Evolutionary conservation across 1,139 yeast species (phyloP), one percentile per base, ranked within the genome.

Genomic region (Suhomyces terraborum): DNA sequence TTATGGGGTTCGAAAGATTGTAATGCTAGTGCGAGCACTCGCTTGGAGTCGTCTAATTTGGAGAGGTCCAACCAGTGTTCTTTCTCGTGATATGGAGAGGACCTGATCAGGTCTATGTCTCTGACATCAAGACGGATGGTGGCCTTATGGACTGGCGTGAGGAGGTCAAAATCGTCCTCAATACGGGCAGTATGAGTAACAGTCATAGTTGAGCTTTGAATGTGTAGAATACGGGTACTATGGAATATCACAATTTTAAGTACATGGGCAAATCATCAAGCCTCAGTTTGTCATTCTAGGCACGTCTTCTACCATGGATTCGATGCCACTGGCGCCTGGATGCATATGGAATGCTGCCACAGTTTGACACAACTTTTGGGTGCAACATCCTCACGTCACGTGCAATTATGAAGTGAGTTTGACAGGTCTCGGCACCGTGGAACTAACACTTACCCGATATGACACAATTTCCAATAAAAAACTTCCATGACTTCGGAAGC

Each of bases 41-140:
- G 45, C 38, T 59, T 56, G 17, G 52, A 55, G 6, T 47, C 46
- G 2, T 47, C 41, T 9, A 62, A 43, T 3, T 45, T 47, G 12
- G 48, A 42, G 20, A 64, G 41, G 12, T 59, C 54, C 8, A 64
- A 44, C 32, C 54, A 45, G 39, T 64, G 68, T 1, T 43, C 49
- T n/a, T 34, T 36, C 10, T 61, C 66, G 21, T 42, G 36, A 41
- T 62, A 64, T 3, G 69, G 69, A 16, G 66, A 61, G 4, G 67
- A 48, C 32, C 58, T 48, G 32, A 61, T 56, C 31, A 21, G 25
- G 19, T 30, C 33, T 9, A 44, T 27, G 19, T 28, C 43, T 22
- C 45, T 30, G 19, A 41, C 45, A 18, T 48, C 47, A n/a, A 45
- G 41, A 3, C 44, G 42, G 6, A 45, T 25, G 6, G 42, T 25